Conservation (phyloP, 75 land plant species). For the Azolla pinnata region DNA sequence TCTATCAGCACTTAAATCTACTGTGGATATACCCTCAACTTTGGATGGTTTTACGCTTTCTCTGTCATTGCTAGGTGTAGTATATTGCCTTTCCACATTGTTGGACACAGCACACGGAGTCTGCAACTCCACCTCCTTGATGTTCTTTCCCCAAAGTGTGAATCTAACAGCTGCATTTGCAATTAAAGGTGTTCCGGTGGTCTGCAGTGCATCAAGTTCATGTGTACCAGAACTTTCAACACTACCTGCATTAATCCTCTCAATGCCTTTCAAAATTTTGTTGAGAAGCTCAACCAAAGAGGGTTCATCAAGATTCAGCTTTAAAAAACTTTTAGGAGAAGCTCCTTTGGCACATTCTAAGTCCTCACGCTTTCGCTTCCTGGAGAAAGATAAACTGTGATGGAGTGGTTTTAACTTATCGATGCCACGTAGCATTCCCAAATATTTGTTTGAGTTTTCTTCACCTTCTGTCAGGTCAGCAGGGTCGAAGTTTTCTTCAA, state of each 20-base stretch:
- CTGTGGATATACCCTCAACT: background rate
- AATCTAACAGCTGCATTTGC: slow-evolving; percentile 26
- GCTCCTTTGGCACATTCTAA: slow-evolving; percentile 15
- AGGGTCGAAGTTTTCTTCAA: slow-evolving; percentile 26
- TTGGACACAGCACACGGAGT: background rate
- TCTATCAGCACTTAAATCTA: slow-evolving; percentile 15
- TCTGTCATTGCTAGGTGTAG: background rate
- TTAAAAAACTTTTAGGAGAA: slow-evolving; percentile 31
- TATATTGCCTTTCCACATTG: background rate
- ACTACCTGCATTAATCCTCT: slow-evolving; percentile 7
- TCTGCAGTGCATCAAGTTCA: background rate
- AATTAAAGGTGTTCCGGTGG: slow-evolving; percentile 5
- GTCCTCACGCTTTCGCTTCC: slow-evolving; percentile 53
- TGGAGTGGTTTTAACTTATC: slow-evolving; percentile 84
- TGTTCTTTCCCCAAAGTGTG: background rate
- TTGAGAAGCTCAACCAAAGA: slow-evolving; percentile 66
- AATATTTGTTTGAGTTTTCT: slow-evolving; percentile 31
- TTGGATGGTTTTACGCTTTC: background rate
- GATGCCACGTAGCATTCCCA: slow-evolving; percentile 63
- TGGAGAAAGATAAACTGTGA: slow-evolving; percentile 50
- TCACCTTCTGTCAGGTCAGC: slow-evolving; percentile 5
- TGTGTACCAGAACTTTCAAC: slow-evolving; percentile 1
- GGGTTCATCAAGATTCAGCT: slow-evolving; percentile 43
- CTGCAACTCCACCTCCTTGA: background rate
- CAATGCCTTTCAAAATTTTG: slow-evolving; percentile 38